Evolutionary conservation across 768 basidiomycete species (phyloP), one percentile per base, ranked within the genome.

Genomic region (Hericium rajendrae): DNA sequence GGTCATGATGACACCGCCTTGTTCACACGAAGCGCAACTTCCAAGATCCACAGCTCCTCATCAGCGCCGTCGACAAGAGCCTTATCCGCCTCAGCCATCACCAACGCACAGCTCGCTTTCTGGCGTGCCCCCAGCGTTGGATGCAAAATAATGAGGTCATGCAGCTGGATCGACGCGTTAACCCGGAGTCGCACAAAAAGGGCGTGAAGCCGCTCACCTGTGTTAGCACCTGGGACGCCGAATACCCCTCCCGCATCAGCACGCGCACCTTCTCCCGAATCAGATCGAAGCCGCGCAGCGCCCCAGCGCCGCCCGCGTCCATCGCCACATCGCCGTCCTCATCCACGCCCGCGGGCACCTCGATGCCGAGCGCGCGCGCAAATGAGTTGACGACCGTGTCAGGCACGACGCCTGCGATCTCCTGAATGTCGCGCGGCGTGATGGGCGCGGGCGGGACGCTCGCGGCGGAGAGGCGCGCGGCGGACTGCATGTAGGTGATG

Each of bases 401-500:
- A 0, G 95, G 97, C 0, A 97, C 91, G 24, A 97, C 89, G 0
- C 97, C 97, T 0, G 94, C 94, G 56, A 98, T 98, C 71, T 99
- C 97, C 70, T 97, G 91, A 12, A 98, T 88, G 60, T 94, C 92
- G 15, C 68, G 67, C 6, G 86, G 71, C 3, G 85, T 84, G 60
- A 99, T 91, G 32, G 82, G 76, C 16, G 82, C 82, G 0, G 90
- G 88, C 1, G 89, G 86, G 40, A 68, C 71, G 11, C 84, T 84
- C 2, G 88, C 87, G 5, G 83, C 74, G 38, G 94, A 86, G 38
- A 99, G 77, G 24, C 97, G 83, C 41, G 91, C 86, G 5, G 94
- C 95, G 20, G 95, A 97, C 68, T 99, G 97, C 26, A 99, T 79
- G 70, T 94, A 97, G 20, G 97, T 99, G 69, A 99, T 98, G 22